Base-by-base conservation (phyloP, 2,329 filamentous ascomycete species). In the Grosmannia serpens region DNA sequence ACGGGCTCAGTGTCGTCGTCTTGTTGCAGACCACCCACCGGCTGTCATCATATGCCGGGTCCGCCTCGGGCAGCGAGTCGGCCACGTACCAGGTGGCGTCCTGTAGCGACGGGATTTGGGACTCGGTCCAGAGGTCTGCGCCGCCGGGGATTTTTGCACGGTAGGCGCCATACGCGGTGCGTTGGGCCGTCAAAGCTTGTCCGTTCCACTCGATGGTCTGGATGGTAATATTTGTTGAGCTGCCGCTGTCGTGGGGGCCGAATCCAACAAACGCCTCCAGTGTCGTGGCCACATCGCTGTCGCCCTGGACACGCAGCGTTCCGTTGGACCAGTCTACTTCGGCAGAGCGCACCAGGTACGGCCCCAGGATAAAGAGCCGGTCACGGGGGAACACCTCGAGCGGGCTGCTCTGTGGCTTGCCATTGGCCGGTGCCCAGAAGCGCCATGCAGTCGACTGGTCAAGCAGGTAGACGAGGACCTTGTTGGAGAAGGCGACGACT, bases 21-120 rank as follows among this genome's bases (percentile, higher is more conserved):
- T 82, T 73, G 60, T 85, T 71, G 1, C 87, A 88, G 0, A 67
- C 64, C 0, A 76, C 76, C 89, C 89, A 94, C 7, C 70, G 69
- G 3, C 79, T 79, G 68, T 94, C 89, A 56, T 89, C 82, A 64
- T 91, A 92, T 1, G 69, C 70, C 0, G 74, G 62, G 54, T 78
- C 68, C 8, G 89, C 74, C 67, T 92, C 89, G 0, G 88, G 89
- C 0, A 94, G 79, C 0, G 81, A 81, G 68, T 92, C 83, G 26
- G 74, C 74, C 1, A 73, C 73, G 56, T 73, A 74, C 77, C 80
- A 83, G 67, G 65, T 2, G 17, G 52, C 33, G n/a, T 17, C 51
- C 26, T 46, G 15, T 4, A 82, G 65, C 3, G 65, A 55, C 4
- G 80, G 79, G 0, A 81, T 68, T 0, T 64, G 65, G n/a, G 80